phyloP scores from a whole-genome alignment of 2,329 filamentous ascomycete genomes.

The Botrytis deweyae region DNA sequence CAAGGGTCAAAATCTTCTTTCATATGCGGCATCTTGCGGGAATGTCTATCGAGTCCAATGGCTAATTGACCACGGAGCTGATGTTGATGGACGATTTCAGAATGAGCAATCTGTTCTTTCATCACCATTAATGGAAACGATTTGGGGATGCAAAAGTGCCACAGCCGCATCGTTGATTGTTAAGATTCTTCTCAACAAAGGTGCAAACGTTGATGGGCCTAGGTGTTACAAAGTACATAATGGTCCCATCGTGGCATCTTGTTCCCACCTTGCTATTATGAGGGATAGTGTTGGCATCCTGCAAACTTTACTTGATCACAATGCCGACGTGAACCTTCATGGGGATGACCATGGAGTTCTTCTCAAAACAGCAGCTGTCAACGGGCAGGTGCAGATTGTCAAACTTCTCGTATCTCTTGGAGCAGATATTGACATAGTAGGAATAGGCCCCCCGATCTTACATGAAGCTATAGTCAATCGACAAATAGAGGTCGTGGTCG shows the following conservation, averaged over 20 bases:
- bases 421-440: not conserved
- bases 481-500: rapidly evolving
- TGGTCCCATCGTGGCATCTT: not conserved
- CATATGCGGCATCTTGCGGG: not conserved
- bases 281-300: not conserved
- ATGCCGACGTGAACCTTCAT: not conserved
- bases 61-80: not conserved
- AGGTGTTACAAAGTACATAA: not conserved
- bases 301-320: not conserved
- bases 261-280: not conserved
- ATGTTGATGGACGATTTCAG: not conserved
- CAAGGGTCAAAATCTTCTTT: not conserved
- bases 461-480: not conserved
- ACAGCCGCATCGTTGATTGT: not conserved
- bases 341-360: not conserved
- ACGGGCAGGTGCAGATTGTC: rapidly evolving
- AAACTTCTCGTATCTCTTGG: not conserved
- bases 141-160: not conserved
- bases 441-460: rapidly evolving
- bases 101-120: not conserved
- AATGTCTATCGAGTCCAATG: not conserved
- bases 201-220: not conserved
- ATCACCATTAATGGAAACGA: not conserved
- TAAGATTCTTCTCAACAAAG: not conserved
- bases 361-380: not conserved